Conservation (phyloP, 192 early-diverging fungal species). For the Entomortierella beljakovae region DNA sequence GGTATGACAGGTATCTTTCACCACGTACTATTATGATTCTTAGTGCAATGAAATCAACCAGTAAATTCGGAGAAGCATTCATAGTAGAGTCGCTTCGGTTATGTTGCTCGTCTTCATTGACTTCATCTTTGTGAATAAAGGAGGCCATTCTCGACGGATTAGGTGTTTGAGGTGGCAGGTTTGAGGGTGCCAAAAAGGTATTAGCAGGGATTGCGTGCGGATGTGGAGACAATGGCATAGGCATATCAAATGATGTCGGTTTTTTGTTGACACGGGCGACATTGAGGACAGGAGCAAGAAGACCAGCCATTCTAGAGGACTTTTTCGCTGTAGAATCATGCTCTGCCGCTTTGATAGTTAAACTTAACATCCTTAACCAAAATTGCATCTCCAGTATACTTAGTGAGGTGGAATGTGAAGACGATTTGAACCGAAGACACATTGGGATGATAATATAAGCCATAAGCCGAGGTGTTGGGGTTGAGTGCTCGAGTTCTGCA, state of each 20-base stretch:
- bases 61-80: constrained; percentile 46
- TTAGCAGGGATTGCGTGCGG: background rate
- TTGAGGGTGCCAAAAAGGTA: background rate
- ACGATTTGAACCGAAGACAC: constrained; percentile 59
- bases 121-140: constrained; percentile 11
- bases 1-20: constrained; percentile 54
- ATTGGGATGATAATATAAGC: constrained; percentile 63
- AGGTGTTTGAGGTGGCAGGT: constrained; percentile 11
- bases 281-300: constrained; percentile 38
- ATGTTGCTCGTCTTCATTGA: constrained; percentile 8
- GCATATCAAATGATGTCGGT: constrained; percentile 3
- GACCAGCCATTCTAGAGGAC: constrained; percentile 18
- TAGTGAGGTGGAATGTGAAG: constrained; percentile 24
- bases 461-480: constrained; percentile 59
- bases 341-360: constrained; percentile 43
- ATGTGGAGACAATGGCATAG: constrained; percentile 20
- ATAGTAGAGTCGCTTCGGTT: constrained; percentile 7
- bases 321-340: constrained; percentile 24
- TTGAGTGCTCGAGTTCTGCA: constrained; percentile 54
- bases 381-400: constrained; percentile 47
- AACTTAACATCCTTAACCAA: constrained; percentile 45
- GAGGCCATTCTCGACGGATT: constrained; percentile 10
- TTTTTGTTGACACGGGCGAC: constrained; percentile 16
- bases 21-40: constrained; percentile 66
- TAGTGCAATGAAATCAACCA: constrained; percentile 63